Conservation (phyloP, 352 stramenopile species). For the Phytophthora pseudosyringae region DNA sequence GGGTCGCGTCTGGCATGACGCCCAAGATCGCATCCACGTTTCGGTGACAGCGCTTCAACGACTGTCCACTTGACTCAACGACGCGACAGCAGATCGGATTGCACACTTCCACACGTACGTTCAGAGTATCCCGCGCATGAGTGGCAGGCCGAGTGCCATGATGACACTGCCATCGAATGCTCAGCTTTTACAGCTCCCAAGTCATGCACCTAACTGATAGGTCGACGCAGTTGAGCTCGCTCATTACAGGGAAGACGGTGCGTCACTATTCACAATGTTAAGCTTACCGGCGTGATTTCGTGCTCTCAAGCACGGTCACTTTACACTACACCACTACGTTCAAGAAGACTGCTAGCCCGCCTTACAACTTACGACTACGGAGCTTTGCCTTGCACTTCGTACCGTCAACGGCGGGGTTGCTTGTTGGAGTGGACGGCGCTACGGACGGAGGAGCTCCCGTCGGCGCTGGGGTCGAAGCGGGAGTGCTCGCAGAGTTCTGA, state of each 20-base stretch:
- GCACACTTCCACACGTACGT: constrained; percentile 24
- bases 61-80: constrained; percentile 24
- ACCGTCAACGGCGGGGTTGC: background rate
- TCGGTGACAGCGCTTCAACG: constrained; percentile 24
- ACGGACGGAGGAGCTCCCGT: constrained; percentile 9
- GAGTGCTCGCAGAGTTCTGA: constrained; percentile 4
- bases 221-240: constrained; percentile 2
- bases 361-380: constrained; percentile 19
- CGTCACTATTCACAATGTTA: constrained; percentile 9
- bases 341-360: background rate
- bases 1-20: too few relatives aligned
- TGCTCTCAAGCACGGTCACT: too few relatives aligned
- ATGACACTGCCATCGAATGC: too few relatives aligned
- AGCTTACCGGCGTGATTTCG: too few relatives aligned
- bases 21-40: too few relatives aligned
- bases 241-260: constrained; percentile 10
- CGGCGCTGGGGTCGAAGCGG: constrained; percentile 1
- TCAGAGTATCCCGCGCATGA: too few relatives aligned
- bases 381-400: constrained; percentile 31
- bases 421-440: background rate
- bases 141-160: too few relatives aligned
- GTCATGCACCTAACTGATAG: too few relatives aligned
- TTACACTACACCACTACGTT: constrained; percentile 16
- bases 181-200: constrained; percentile 20
- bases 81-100: constrained; percentile 13